Evolutionary conservation across 768 basidiomycete species (phyloP).

Genomic region (Hericium coralloides): DNA sequence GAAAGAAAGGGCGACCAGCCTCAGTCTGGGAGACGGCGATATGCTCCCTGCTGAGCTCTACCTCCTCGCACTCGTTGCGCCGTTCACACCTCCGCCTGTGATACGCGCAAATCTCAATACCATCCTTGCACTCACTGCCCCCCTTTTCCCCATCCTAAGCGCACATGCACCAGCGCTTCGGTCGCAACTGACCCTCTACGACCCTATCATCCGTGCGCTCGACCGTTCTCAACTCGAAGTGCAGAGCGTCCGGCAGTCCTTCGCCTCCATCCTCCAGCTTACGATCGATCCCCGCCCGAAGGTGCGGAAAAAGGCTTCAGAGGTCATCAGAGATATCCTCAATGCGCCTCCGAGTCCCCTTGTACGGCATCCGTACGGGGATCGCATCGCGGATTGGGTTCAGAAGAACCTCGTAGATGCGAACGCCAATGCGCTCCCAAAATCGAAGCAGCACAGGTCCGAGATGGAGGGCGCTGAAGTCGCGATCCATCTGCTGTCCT

Average conservation of each 20-base stretch:
- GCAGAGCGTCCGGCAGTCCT: constrained; percentile 66
- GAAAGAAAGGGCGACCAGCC: constrained; percentile 34
- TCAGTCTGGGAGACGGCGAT: constrained; percentile 51
- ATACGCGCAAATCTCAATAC: constrained; percentile 68
- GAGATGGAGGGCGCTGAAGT: constrained; percentile 56
- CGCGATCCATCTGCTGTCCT: constrained; percentile 70
- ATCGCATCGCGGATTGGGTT: constrained; percentile 74
- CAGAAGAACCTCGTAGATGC: constrained; percentile 58
- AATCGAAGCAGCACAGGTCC: constrained; percentile 47
- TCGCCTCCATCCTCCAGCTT: constrained; percentile 76
- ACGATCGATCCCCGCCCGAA: constrained; percentile 87
- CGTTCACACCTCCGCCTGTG: constrained; percentile 74
- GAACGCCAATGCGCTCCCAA: constrained; percentile 49
- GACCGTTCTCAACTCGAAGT: constrained; percentile 64
- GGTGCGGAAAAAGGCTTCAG: constrained; percentile 85
- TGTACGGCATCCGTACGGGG: constrained; percentile 76
- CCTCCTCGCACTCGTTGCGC: constrained; percentile 67
- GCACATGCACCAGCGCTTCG: constrained; percentile 72
- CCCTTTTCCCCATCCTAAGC: constrained; percentile 62
- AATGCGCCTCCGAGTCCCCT: constrained; percentile 70
- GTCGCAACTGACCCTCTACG: constrained; percentile 77
- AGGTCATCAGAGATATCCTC: constrained; percentile 74
- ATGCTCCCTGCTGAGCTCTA: constrained; percentile 80
- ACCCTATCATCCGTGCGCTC: constrained; percentile 56
- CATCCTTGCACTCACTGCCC: constrained; percentile 64